Conservation (phyloP, 2,329 filamentous ascomycete species). For the Xylaria sp. region DNA sequence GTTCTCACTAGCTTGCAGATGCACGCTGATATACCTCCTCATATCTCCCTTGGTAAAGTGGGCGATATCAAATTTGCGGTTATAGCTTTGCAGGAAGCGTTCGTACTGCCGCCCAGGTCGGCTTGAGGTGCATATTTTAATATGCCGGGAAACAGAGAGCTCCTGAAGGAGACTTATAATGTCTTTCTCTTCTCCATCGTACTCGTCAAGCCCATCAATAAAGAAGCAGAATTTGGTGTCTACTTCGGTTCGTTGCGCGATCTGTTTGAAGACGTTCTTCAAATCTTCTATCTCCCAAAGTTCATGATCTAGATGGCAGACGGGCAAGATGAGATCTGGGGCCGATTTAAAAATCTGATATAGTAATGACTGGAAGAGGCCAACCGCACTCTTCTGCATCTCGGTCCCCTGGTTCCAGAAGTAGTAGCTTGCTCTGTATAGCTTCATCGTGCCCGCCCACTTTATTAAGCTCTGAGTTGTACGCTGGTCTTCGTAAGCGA, state of each 20-base stretch:
- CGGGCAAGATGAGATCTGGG: not conserved
- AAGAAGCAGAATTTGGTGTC: not conserved
- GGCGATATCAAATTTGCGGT: not conserved
- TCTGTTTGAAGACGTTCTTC: not conserved
- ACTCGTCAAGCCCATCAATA: not conserved
- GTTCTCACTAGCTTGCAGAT: not conserved
- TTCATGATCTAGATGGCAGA: not conserved
- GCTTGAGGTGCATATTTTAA: slow-evolving; percentile 17
- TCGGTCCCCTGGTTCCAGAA: slow-evolving; percentile 17
- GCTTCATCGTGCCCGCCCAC: not conserved
- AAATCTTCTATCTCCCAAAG: not conserved
- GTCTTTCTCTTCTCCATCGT: not conserved
- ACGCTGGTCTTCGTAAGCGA: not conserved
- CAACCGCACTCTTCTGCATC: slow-evolving; percentile 6
- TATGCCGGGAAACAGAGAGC: not conserved
- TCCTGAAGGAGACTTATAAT: not conserved
- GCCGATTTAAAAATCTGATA: slow-evolving; percentile 10
- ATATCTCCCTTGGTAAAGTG: not conserved
- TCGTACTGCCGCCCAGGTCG: slow-evolving; percentile 15
- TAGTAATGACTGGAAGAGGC: slow-evolving; percentile 10
- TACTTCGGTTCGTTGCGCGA: not conserved
- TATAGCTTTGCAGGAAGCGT: not conserved
- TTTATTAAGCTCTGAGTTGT: not conserved
- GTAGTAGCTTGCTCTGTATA: slow-evolving; percentile 9
- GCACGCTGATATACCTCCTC: not conserved